Evolutionary conservation across 2,329 filamentous ascomycete genomes (phyloP).

Genomic region (Pestalotiopsis sp.): DNA sequence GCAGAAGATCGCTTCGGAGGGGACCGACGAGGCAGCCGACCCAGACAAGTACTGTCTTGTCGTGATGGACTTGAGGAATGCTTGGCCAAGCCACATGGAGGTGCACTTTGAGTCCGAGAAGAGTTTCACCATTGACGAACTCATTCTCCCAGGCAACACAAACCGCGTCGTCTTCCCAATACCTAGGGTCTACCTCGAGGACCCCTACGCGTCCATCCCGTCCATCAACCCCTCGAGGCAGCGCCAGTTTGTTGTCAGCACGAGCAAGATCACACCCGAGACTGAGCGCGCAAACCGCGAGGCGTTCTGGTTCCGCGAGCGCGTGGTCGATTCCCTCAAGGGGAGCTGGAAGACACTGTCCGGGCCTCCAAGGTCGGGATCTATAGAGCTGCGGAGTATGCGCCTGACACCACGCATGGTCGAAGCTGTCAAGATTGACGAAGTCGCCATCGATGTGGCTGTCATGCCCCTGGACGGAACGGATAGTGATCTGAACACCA

Average conservation of each 20-base stretch:
- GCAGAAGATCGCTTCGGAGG: conserved; percentile 42
- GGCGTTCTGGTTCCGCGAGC: conserved; percentile 89
- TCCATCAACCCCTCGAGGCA: conserved; percentile 79
- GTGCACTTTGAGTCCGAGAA: conserved; percentile 62
- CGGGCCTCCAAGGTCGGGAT: conserved; percentile 58
- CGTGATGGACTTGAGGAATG: conserved; percentile 82
- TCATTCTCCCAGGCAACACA: conserved; percentile 68
- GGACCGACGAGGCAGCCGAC: conserved; percentile 36
- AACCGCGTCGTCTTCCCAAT: conserved; percentile 76
- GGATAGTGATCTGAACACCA: conserved; percentile 21
- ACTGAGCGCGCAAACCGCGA: conserved; percentile 77
- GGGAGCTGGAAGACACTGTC: conserved; percentile 70
- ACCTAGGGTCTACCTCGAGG: conserved; percentile 72
- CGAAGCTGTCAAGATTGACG: conserved; percentile 78
- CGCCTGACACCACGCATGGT: conserved; percentile 78
- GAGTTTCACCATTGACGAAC: conserved; percentile 51
- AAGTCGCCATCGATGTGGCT: conserved; percentile 68
- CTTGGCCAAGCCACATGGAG: conserved; percentile 80
- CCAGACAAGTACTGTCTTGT: conserved; percentile 74
- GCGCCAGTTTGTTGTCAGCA: conserved; percentile 89
- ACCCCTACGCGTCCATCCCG: conserved; percentile 77
- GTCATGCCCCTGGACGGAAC: conserved; percentile 39
- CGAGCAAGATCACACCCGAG: conserved; percentile 76
- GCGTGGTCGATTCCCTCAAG: conserved; percentile 69
- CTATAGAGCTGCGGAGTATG: conserved; percentile 75